Evolutionary conservation across 2,329 filamentous ascomycete species (phyloP), one percentile per base, ranked within the genome.

Genomic region (Curvularia sp.): DNA sequence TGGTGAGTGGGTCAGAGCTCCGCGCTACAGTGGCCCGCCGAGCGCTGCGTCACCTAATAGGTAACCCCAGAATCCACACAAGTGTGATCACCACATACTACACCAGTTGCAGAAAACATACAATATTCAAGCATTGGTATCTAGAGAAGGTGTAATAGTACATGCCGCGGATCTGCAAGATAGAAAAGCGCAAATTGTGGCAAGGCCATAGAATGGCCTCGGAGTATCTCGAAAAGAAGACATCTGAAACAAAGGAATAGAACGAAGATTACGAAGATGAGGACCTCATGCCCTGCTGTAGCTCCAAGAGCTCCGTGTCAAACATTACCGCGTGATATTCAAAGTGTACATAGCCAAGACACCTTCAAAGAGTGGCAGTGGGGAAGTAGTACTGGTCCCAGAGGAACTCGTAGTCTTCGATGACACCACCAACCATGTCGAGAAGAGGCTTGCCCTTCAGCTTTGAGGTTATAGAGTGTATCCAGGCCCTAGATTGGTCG

Each of bases 301-400:
- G 44, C 30, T 6, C 31, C 24, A 20, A 35, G 33, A 28, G 22
- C 42, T 20, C 50, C 42, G 15, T 43, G 31, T 10, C 55, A 49
- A 49, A 35, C 39, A 46, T 54, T 28, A 49, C 41, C 38, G 39
- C 44, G 35, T 49, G 5, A 46, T 2, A 39, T 39, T 6, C 24
- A 39, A 31, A 24, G 39, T 6, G 24, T 38, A 39, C 24, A 7
- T 47, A 31, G 22, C 18, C 10, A 39, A 52, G 13, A 33, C 35
- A 30, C 10, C 22, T 48, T 66, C 71, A 86, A 61, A 85, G 66
- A 5, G 86, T 89, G 26, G 86, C 83, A 1, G 86, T 89, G 18
- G 86, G 84, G 78, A 98, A 99, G 79, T 98, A 96, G 78, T 97
- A 98, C 70, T 96, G 93, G 79, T 97, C 93, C 95, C 95, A 99